Percentiles rank a stretch among this genome's conserved stretches.
phyloP scores from a whole-genome alignment of 2,329 filamentous ascomycete species.

The Dactylellina drechsleri region DNA sequence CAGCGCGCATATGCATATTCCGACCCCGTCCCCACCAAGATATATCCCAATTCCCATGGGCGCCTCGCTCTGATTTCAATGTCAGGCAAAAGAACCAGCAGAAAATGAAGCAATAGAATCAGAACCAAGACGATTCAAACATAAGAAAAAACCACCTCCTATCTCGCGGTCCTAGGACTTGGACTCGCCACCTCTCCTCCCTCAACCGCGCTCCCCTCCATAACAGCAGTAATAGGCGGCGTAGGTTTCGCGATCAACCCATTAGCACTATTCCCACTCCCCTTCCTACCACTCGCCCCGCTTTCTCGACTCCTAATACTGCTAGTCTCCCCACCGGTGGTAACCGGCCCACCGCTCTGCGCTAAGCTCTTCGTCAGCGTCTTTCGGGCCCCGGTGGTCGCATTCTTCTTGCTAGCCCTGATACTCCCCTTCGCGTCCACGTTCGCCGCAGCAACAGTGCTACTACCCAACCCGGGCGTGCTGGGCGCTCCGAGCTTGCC shows the following conservation, averaged over 20 bases:
- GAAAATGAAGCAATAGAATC: neutral
- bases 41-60: constrained; percentile 11
- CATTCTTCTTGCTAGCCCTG: constrained; percentile 60
- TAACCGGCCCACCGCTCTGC: constrained; percentile 44
- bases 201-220: constrained; percentile 46
- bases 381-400: constrained; percentile 27
- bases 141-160: neutral
- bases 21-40: neutral
- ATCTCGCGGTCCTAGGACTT: constrained; percentile 6
- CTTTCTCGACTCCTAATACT: constrained; percentile 51
- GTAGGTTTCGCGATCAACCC: constrained; percentile 15
- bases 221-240: constrained; percentile 21
- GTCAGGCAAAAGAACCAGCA: constrained; percentile 4
- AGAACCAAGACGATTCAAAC: neutral
- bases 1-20: neutral
- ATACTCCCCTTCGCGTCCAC: constrained; percentile 81
- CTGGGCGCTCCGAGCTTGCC: constrained; percentile 80
- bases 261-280: constrained; percentile 35
- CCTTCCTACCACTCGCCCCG: constrained; percentile 44
- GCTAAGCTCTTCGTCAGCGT: constrained; percentile 53
- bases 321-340: constrained; percentile 38
- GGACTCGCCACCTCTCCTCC: constrained; percentile 18
- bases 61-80: constrained; percentile 21
- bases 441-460: constrained; percentile 85
- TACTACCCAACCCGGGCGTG: constrained; percentile 91